phyloP scores from a whole-genome alignment of 169 alveolate genomes.

The Cyclospora cayetanensis region DNA sequence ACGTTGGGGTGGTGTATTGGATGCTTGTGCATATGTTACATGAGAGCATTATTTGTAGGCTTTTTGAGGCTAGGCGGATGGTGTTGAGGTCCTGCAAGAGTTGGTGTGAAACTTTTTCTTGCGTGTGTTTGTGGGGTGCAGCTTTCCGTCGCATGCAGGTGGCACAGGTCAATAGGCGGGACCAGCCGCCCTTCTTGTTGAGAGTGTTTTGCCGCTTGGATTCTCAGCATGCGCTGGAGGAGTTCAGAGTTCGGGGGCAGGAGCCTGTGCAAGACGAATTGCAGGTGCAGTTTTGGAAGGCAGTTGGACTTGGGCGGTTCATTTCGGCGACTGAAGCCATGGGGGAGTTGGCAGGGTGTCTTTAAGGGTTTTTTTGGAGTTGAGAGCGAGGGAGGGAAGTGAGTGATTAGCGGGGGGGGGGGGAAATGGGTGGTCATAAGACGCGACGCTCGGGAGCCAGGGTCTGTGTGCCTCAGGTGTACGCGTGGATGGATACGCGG shows the following conservation, averaged over 20 bases:
- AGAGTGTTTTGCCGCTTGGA: conserved; percentile 65
- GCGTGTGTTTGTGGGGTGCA: not conserved
- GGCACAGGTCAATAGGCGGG: not conserved
- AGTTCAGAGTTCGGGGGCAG: conserved; percentile 42
- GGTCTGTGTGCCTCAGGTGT: conserved; percentile 43
- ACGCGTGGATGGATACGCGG: conserved; percentile 72
- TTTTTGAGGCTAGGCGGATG: no score
- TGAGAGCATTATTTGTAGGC: no score
- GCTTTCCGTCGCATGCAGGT: not conserved
- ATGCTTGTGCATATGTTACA: no score
- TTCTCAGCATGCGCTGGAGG: conserved; percentile 53
- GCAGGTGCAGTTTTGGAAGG: conserved; percentile 66
- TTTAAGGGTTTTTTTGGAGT: not conserved
- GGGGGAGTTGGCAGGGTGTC: no score
- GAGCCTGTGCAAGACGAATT: conserved; percentile 62
- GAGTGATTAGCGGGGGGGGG: not conserved
- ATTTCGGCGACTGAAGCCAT: not conserved
- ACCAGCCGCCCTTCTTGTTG: conserved; percentile 63
- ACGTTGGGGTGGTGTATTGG: no score
- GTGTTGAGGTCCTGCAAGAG: no score
- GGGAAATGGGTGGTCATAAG: not conserved
- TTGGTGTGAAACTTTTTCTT: no score
- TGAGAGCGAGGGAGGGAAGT: not conserved
- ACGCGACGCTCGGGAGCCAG: no score
- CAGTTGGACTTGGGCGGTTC: no score